phyloP scores from a whole-genome alignment of 2,329 filamentous ascomycete species.

The Trematosphaeria pertusa region DNA sequence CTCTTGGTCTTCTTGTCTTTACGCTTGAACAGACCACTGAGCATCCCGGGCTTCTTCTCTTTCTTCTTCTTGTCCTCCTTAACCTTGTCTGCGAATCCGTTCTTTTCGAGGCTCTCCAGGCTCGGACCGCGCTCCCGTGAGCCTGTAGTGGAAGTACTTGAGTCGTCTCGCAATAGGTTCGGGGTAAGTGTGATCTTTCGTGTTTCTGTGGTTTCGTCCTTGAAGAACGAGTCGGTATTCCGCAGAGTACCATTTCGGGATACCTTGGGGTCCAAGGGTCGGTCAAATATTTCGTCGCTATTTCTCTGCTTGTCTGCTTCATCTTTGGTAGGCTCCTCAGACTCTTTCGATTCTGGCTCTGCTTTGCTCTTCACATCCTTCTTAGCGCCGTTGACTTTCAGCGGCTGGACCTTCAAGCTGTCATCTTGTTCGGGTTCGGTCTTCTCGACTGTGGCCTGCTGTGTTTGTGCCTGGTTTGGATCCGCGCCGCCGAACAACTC shows the following conservation, averaged over 20 bases:
- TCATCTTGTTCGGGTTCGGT: constrained; percentile 54
- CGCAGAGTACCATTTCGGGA: constrained; percentile 86
- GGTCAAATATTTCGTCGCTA: constrained; percentile 72
- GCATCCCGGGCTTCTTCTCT: constrained; percentile 73
- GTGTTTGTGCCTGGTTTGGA: constrained; percentile 31
- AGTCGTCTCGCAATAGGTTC: constrained; percentile 85
- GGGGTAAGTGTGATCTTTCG: constrained; percentile 97
- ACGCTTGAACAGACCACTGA: constrained; percentile 72
- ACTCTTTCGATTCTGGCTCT: constrained; percentile 33
- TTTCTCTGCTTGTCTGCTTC: constrained; percentile 58
- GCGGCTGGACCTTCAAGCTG: constrained; percentile 43
- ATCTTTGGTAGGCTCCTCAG: constrained; percentile 50
- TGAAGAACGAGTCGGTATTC: constrained; percentile 97
- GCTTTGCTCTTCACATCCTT: constrained; percentile 31
- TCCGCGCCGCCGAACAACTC: constrained; percentile 47
- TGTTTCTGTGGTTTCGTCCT: constrained; percentile 92
- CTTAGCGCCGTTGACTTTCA: constrained; percentile 44
- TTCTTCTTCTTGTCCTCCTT: constrained; percentile 79
- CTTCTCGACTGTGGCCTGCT: constrained; percentile 24
- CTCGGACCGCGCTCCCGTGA: constrained; percentile 65
- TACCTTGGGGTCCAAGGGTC: constrained; percentile 49
- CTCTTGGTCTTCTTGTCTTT: constrained; percentile 66
- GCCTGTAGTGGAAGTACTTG: constrained; percentile 48
- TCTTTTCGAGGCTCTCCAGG: constrained; percentile 78
- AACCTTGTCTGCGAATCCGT: constrained; percentile 65